Evolutionary conservation across 495 filamentous ascomycete genomes (phyloP), one percentile per base, ranked within the genome.

Genomic region (Hypoxylon rickii): DNA sequence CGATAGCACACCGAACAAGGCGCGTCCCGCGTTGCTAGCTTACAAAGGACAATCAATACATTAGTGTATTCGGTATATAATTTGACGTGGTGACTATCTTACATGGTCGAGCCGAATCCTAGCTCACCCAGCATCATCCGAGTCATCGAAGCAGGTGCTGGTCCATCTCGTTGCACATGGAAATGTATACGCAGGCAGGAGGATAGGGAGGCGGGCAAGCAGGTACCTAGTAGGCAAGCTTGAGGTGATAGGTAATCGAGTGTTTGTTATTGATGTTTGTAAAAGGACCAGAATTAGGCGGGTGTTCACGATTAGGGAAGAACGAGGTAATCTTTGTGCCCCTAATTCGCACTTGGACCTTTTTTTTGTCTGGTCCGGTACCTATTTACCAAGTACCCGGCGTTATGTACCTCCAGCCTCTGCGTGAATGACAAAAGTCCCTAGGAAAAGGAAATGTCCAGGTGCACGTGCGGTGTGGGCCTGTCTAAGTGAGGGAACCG

Each of bases 21-120:
- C 52, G 62, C 52, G 63, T 61, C 34, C 52, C 55, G 63, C 63
- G 57, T 65, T 48, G 57, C 50, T 64, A 19, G 51, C 57, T 65
- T 40, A 32, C 18, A 21, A 42, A 49, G 33, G 51, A 24, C n/a
- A 8, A 36, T 29, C 38, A 26, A 44, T 68, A 57, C 41, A 60
- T 39, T 38, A 33, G 3, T 24, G 19, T 18, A 22, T 15, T n/a
- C 33, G 19, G 11, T 1, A 1, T 56, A 26, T 52, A 16, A 36
- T 42, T n/a, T n/a, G n/a, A n/a, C n/a, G n/a, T n/a, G n/a, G n/a
- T n/a, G n/a, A n/a, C n/a, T n/a, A n/a, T n/a, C n/a, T n/a, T 52
- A 66, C 66, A 55, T 58, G 47, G 18, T 66, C 46, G 32, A 42
- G 41, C 41, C 26, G 15, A 33, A 32, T 58, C 33, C 59, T 56